These are phyloP conservation scores for Pluteus cervinus DNA, from an alignment of 768 basidiomycete genomes.

Conservation along the genomic window DNA sequence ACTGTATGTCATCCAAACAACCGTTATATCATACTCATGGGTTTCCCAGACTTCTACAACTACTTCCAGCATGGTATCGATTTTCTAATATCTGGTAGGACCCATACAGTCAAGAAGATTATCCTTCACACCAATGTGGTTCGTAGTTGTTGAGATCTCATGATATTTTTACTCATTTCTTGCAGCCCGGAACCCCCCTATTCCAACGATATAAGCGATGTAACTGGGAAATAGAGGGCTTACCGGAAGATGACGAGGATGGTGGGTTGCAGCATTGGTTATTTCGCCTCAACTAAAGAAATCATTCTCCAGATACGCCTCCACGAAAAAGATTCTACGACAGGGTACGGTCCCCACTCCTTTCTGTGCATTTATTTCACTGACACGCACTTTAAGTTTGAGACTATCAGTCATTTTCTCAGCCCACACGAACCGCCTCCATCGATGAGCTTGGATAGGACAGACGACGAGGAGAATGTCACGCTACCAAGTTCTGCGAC, in stretches of 20 bases:
- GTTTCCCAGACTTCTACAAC: conserved; percentile 76
- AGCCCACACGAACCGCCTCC: conserved; percentile 69
- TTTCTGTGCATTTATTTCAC: background rate
- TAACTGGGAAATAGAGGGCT: conserved; percentile 81
- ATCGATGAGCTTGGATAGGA: conserved; percentile 76
- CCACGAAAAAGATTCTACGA: conserved; percentile 70
- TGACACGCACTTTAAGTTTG: conserved; percentile 41
- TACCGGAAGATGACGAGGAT: conserved; percentile 79
- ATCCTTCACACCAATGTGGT: conserved; percentile 86
- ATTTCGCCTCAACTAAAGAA: conserved; percentile 5
- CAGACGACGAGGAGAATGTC: conserved; percentile 67
- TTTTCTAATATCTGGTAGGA: conserved; percentile 68
- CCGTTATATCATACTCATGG: background rate
- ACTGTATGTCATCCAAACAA: conserved; percentile 32
- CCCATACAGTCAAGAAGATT: conserved; percentile 78
- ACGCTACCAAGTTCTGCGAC: conserved; percentile 64
- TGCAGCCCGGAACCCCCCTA: conserved; percentile 77
- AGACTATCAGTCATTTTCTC: conserved; percentile 73
- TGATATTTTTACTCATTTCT: background rate
- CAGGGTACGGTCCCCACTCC: conserved; percentile 37
- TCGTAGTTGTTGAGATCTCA: conserved; percentile 15
- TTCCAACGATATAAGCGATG: conserved; percentile 92
- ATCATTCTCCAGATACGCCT: conserved; percentile 49
- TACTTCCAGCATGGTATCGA: conserved; percentile 92
- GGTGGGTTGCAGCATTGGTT: conserved; percentile 31